Conservation (phyloP, 495 filamentous ascomycete genomes). For the Xylaria acuta region DNA sequence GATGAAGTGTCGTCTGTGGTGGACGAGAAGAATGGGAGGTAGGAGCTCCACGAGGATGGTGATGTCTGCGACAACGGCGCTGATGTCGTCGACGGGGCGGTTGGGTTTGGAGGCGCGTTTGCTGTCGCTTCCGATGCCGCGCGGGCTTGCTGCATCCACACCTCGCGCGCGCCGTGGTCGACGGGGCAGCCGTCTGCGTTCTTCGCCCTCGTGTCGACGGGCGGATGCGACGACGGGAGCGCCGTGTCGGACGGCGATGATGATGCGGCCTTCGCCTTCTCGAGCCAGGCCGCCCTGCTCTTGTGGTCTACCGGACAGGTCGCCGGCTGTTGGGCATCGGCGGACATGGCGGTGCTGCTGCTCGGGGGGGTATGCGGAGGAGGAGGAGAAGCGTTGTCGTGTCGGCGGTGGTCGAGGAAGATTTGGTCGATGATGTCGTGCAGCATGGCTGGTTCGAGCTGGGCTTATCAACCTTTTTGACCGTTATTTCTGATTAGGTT, state of each 20-base stretch:
- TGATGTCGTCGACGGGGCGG: conserved; percentile 24
- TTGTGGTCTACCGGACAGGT: conserved; percentile 89
- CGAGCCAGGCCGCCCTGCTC: conserved; percentile 82
- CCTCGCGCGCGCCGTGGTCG: conserved; percentile 81
- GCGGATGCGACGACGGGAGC: conserved; percentile 38
- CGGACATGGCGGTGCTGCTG: conserved; percentile 10
- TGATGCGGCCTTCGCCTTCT: conserved; percentile 44
- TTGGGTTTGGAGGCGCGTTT: conserved; percentile 4
- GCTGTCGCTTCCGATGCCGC: conserved; percentile 32
- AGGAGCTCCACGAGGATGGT: conserved; percentile 43
- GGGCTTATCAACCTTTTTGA: not conserved
- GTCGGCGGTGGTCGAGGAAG: conserved; percentile 7
- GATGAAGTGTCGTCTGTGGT: conserved; percentile 27
- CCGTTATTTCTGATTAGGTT: conserved; percentile 40
- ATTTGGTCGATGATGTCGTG: conserved; percentile 23
- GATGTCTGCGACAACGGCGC: conserved; percentile 37
- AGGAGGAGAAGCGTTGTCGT: not conserved
- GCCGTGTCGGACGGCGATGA: conserved; percentile 23
- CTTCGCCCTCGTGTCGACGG: conserved; percentile 26
- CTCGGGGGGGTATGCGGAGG: not conserved
- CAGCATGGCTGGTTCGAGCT: not conserved
- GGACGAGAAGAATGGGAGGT: conserved; percentile 47
- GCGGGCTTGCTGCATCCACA: conserved; percentile 70
- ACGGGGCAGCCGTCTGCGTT: conserved; percentile 72
- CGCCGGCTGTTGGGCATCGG: conserved; percentile 23